Evolutionary conservation across 2,329 filamentous ascomycete genomes (phyloP).

Genomic region (Phaeosphaeriaceae sp.): DNA sequence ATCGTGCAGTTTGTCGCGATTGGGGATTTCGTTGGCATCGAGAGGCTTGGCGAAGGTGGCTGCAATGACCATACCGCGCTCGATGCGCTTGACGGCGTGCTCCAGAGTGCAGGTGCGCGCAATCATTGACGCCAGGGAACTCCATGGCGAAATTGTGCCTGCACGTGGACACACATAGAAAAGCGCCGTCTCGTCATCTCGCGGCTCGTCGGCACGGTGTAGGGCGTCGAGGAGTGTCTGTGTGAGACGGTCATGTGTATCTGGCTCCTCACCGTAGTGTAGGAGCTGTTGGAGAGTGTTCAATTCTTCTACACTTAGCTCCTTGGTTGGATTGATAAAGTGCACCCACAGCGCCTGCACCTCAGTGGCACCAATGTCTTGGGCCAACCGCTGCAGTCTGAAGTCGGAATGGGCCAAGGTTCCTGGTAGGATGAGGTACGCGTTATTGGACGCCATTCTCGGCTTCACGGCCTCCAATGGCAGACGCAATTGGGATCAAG

Average conservation of each 20-base stretch:
- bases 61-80: constrained; percentile 82
- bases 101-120: constrained; percentile 87
- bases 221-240: constrained; percentile 55
- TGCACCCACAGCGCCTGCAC: constrained; percentile 60
- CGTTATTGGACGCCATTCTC: constrained; percentile 41
- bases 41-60: constrained; percentile 63
- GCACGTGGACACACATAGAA: constrained; percentile 81
- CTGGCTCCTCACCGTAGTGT: constrained; percentile 63
- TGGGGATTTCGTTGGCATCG: constrained; percentile 59
- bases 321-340: constrained; percentile 54
- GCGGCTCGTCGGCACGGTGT: constrained; percentile 56
- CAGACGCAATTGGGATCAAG: constrained; percentile 11
- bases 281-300: constrained; percentile 65
- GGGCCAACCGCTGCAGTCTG: constrained; percentile 54
- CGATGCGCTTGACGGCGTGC: constrained; percentile 75
- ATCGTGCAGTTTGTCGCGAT: constrained; percentile 80
- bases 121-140: constrained; percentile 93
- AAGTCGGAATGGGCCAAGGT: constrained; percentile 63
- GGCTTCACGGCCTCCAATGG: constrained; percentile 4
- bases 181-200: constrained; percentile 60
- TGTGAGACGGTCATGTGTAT: constrained; percentile 53
- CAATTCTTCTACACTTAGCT: constrained; percentile 54
- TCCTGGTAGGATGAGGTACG: constrained; percentile 57
- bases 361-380: constrained; percentile 54
- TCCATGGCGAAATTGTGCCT: constrained; percentile 91